These are phyloP conservation scores for Amanita polypyramis DNA, from an alignment of 768 basidiomycete genomes.

Conservation along the genomic window DNA sequence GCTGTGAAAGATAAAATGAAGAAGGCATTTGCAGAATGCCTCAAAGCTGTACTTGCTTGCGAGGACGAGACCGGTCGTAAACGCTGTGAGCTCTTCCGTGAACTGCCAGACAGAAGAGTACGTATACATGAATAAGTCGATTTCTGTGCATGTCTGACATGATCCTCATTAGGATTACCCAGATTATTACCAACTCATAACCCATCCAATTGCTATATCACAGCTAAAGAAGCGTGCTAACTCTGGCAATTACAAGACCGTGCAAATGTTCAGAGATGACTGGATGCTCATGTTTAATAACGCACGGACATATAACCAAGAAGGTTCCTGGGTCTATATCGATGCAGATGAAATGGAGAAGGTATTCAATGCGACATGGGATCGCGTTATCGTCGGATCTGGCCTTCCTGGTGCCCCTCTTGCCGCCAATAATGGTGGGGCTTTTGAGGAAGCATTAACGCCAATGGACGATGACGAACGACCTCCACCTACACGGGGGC, in stretches of 20 bases:
- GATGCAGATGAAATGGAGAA: constrained; percentile 94
- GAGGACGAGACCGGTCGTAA: constrained; percentile 67
- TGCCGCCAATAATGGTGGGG: constrained; percentile 16
- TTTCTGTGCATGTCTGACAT: neutral
- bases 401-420: constrained; percentile 67
- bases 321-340: constrained; percentile 90
- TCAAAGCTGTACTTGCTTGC: constrained; percentile 62
- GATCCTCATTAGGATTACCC: constrained; percentile 58
- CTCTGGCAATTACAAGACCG: constrained; percentile 60
- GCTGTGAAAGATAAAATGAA: constrained; percentile 69
- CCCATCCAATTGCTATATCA: constrained; percentile 78
- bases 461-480: constrained; percentile 79
- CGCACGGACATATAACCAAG: constrained; percentile 87
- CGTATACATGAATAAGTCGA: constrained; percentile 11
- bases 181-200: constrained; percentile 87
- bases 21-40: constrained; percentile 69
- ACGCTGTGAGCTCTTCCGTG: constrained; percentile 81
- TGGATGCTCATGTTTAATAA: constrained; percentile 92
- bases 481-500: constrained; percentile 40
- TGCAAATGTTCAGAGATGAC: constrained; percentile 64
- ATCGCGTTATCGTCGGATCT: constrained; percentile 50
- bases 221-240: constrained; percentile 72
- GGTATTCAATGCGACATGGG: constrained; percentile 66
- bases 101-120: constrained; percentile 73
- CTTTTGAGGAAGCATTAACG: constrained; percentile 45